These are phyloP conservation scores for Stipa capillata DNA, from an alignment of 176 grass and related monocot genomes.

Conservation along the genomic window DNA sequence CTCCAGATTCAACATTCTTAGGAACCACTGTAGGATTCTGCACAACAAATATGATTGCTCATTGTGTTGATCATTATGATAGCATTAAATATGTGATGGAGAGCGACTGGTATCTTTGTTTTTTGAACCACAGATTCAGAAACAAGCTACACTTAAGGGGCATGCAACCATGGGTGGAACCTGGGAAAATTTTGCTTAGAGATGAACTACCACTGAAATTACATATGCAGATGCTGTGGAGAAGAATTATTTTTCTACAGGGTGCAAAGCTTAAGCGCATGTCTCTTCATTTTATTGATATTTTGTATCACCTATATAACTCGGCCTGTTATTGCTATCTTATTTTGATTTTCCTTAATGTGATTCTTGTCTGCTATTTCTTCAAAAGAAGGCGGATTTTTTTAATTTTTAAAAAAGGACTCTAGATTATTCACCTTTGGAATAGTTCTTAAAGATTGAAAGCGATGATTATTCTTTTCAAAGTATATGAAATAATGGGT, in stretches of 20 bases:
- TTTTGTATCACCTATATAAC: background rate
- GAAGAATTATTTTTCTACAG: background rate
- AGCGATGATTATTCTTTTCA: background rate
- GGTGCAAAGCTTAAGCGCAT: background rate
- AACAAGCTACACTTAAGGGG: background rate
- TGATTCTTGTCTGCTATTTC: background rate
- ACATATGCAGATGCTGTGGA: background rate
- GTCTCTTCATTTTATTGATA: background rate
- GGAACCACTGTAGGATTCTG: slow-evolving; percentile 13
- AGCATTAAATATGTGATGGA: background rate
- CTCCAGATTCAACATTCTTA: slow-evolving; percentile 1
- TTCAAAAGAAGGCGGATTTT: background rate
- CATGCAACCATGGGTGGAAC: background rate
- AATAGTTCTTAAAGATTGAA: background rate
- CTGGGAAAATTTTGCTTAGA: background rate
- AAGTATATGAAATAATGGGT: background rate
- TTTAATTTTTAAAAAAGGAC: background rate
- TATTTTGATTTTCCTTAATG: background rate
- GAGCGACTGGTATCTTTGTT: background rate
- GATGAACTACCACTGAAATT: background rate
- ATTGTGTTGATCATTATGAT: slow-evolving; percentile 18
- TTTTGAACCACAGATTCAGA: background rate
- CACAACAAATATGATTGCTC: background rate
- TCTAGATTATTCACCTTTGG: background rate
- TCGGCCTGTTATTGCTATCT: background rate